Evolutionary conservation across 2,329 filamentous ascomycete species (phyloP), one percentile per base, ranked within the genome.

Genomic region (Fusarium poae): DNA sequence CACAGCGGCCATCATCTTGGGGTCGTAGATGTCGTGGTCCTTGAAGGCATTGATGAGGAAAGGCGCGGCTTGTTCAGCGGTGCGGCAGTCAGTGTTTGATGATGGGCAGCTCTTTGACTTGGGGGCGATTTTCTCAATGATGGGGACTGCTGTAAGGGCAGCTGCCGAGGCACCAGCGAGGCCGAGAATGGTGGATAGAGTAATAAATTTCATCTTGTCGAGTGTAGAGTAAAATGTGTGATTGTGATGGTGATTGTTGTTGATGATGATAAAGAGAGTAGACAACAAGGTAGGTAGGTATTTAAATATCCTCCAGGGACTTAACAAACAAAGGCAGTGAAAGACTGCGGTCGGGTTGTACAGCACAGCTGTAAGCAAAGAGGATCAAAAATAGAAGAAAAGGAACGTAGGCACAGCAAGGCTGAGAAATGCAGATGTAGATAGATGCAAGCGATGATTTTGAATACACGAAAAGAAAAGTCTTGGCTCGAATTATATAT

Each of bases 1-100:
- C 18, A 94, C 78, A 23, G 89, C 92, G 9, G 92, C 92, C 75
- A 91, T 89, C 71, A 91, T 87, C 23, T 83, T 85, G 23, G 80
- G 79, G 34, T 77, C 77, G 48, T 79, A 83, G 71, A 94, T 81
- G 5, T 77, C 68, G 82, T 92, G 91, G 13, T 82, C 78, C 20
- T 74, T 58, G 77, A 94, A 89, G 35, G 87, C 84, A 9, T 79
- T 69, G 73, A 81, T 80, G 63, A 95, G 83, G 67, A 80, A 82
- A 2, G 84, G 81, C 0, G 87, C 90, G 3, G 89, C 90, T 71
- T 88, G 81, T 10, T 77, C 77, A n/a, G 90, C 88, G 3, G 88
- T 91, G 48, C 84, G 84, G 79, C 92, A 95, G 72, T 93, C 89
- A 18, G 78, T 80, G 16, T 82, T 75, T 42, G 79, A 82, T 3